phyloP scores from a whole-genome alignment of 2,329 filamentous ascomycete species.

The Cladophialophora bantiana region DNA sequence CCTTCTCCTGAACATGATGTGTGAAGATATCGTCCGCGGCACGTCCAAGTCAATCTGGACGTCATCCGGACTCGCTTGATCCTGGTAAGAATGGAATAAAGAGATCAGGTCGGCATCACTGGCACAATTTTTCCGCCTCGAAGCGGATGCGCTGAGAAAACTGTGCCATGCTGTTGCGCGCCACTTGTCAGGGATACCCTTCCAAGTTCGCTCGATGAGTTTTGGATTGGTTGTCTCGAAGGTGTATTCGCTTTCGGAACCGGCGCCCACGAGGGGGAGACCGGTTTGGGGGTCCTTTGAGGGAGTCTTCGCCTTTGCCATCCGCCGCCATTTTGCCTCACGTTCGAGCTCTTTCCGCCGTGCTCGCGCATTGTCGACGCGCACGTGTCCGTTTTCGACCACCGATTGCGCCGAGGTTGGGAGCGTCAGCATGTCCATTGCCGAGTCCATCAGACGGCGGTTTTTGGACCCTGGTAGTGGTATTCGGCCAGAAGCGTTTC shows the following conservation, averaged over 20 bases:
- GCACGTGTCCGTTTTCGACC: constrained; percentile 55
- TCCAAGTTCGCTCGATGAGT: constrained; percentile 91
- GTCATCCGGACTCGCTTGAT: constrained; percentile 81
- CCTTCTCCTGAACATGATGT: constrained; percentile 94
- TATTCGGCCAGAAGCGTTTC: constrained; percentile 59
- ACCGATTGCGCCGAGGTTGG: constrained; percentile 49
- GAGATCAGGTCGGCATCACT: constrained; percentile 75
- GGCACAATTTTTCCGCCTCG: constrained; percentile 65
- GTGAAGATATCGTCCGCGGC: constrained; percentile 88
- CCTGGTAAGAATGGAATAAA: constrained; percentile 75
- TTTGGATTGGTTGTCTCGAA: constrained; percentile 86
- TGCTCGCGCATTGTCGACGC: constrained; percentile 34
- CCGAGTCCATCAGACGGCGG: constrained; percentile 64
- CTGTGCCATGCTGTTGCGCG: constrained; percentile 92
- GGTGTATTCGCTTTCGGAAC: constrained; percentile 60
- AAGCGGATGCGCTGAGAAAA: constrained; percentile 81
- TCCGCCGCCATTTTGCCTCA: constrained; percentile 72
- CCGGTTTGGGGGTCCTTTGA: constrained; percentile 45
- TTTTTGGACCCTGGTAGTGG: constrained; percentile 46
- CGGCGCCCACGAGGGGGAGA: constrained; percentile 54
- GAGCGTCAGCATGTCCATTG: constrained; percentile 69
- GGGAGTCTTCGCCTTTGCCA: constrained; percentile 62
- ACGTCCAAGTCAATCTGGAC: constrained; percentile 98
- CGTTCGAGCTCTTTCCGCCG: constrained; percentile 65
- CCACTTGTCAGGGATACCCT: constrained; percentile 97